Conservation (phyloP, 176 grass and related monocot genomes). For the Cymbopogon citratus region DNA sequence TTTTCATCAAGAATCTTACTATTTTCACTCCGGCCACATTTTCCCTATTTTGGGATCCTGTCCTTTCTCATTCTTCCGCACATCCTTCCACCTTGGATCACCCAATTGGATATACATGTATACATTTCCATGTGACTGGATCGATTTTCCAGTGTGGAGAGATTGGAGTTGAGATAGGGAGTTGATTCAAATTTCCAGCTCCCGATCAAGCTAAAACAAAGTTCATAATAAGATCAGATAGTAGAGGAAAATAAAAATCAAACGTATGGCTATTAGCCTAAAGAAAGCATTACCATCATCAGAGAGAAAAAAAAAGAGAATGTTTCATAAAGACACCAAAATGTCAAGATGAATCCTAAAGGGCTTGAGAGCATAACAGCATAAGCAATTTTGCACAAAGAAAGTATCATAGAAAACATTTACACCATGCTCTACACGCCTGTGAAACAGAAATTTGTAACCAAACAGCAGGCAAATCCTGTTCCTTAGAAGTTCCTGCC, state of each 20-base stretch:
- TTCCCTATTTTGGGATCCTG: too few species aligned
- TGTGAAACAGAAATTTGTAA: not conserved
- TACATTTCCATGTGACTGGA: too few species aligned
- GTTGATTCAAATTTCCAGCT: not conserved
- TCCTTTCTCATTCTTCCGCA: too few species aligned
- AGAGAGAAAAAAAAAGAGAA: not conserved
- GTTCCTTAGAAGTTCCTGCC: not conserved
- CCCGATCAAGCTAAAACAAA: not conserved
- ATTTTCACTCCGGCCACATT: too few species aligned
- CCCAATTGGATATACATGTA: too few species aligned
- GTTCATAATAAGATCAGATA: not conserved
- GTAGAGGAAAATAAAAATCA: not conserved
- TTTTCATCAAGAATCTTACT: too few species aligned
- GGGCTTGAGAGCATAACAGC: not conserved
- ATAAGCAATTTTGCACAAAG: not conserved
- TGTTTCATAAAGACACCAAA: not conserved
- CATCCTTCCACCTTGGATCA: too few species aligned
- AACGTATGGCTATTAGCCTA: not conserved
- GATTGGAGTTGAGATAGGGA: too few species aligned
- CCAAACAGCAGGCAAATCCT: not conserved
- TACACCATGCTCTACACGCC: not conserved
- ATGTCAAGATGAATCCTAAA: not conserved
- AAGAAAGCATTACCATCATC: not conserved
- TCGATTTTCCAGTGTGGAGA: too few species aligned
- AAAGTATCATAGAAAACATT: not conserved